These are phyloP conservation scores for Pseudopyrenochaeta lycopersici DNA, from an alignment of 2,329 filamentous ascomycete genomes.

Conservation along the genomic window DNA sequence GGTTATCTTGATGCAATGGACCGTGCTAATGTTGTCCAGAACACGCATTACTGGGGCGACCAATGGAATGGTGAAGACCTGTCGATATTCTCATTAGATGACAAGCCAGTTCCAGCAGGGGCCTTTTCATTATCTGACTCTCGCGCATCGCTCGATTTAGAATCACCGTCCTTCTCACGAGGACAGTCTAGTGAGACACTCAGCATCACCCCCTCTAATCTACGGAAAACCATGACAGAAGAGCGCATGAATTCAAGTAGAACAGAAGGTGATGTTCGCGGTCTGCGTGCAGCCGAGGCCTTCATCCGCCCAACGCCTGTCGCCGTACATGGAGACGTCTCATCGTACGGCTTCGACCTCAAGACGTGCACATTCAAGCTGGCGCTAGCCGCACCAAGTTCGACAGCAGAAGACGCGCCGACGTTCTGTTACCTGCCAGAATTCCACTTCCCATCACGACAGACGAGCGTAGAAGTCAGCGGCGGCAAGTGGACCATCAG, in stretches of 20 bases:
- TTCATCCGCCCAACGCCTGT: conserved; percentile 88
- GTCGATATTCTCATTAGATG: conserved; percentile 87
- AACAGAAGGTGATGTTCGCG: conserved; percentile 51
- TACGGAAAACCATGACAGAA: conserved; percentile 76
- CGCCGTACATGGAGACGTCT: conserved; percentile 74
- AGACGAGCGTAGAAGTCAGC: conserved; percentile 76
- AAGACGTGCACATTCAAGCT: conserved; percentile 80
- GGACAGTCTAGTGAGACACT: conserved; percentile 59
- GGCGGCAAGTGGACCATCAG: conserved; percentile 92
- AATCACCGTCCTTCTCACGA: conserved; percentile 64
- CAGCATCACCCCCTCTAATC: conserved; percentile 74
- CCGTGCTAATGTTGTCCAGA: conserved; percentile 58
- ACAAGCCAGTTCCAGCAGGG: conserved; percentile 67
- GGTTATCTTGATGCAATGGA: neutral
- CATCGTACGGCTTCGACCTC: conserved; percentile 82
- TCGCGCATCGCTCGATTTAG: conserved; percentile 58
- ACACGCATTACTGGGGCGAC: conserved; percentile 88
- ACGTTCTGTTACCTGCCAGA: conserved; percentile 89
- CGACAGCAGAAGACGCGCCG: conserved; percentile 70
- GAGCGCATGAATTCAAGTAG: conserved; percentile 53
- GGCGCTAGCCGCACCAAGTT: conserved; percentile 68
- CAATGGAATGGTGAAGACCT: conserved; percentile 98
- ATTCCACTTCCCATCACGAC: conserved; percentile 85
- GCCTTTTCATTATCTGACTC: conserved; percentile 62
- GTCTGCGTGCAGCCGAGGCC: conserved; percentile 90